Conservation (phyloP, 2,329 filamentous ascomycete species). For the Aspergillus sp. region DNA sequence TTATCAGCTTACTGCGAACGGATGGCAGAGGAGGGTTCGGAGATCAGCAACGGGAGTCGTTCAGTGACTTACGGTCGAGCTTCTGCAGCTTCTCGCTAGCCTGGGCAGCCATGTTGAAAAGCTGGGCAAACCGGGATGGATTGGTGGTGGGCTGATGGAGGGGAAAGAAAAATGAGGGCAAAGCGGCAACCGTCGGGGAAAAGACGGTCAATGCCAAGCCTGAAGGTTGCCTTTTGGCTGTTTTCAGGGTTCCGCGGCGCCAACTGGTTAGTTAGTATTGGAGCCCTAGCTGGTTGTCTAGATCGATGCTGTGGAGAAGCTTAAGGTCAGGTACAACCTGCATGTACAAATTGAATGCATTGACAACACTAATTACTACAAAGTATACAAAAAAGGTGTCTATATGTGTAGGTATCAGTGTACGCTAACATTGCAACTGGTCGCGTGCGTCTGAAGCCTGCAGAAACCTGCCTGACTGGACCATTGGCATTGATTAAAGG, state of each 20-base stretch:
- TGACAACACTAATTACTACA: too few species aligned
- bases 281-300: neutral
- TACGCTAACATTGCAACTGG: too few species aligned
- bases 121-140: constrained; percentile 20
- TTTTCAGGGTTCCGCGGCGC: neutral
- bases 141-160: constrained; percentile 26
- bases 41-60: neutral
- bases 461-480: too few species aligned
- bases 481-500: too few species aligned
- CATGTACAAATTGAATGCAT: neutral
- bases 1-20: constrained; percentile 22
- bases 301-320: neutral
- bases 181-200: constrained; percentile 9
- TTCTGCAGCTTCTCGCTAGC: constrained; percentile 44
- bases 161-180: constrained; percentile 23
- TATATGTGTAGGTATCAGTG: too few species aligned
- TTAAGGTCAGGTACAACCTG: neutral
- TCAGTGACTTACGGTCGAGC: constrained; percentile 39
- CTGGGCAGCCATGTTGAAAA: constrained; percentile 46
- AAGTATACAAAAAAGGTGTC: too few species aligned
- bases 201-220: constrained; percentile 16
- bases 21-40: neutral
- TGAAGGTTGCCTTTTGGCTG: neutral
- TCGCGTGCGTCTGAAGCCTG: too few species aligned
- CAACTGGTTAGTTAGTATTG: neutral